Conservation (phyloP, 345 rosid species). For the Brassica cretica region DNA sequence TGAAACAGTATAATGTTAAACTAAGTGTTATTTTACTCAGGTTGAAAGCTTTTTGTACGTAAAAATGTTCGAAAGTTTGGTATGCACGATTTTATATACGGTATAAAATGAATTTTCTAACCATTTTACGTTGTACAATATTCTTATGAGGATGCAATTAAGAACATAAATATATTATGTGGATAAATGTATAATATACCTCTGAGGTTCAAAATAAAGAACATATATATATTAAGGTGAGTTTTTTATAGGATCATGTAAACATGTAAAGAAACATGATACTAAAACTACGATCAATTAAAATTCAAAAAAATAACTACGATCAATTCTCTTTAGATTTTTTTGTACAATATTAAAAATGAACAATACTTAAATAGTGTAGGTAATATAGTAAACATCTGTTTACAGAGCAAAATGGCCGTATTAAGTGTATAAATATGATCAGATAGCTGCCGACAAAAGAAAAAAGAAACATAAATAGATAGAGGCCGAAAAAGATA, state of each 20-base stretch:
- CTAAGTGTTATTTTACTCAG: neutral
- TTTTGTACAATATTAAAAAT: neutral
- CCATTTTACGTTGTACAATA: no score
- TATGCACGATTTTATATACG: neutral
- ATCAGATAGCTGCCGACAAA: constrained; percentile 30
- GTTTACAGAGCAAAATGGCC: neutral
- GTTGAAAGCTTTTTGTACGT: neutral
- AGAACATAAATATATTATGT: no score
- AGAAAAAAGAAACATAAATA: neutral
- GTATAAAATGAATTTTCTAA: no score
- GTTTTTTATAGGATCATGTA: no score
- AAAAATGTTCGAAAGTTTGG: neutral
- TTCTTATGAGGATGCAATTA: no score
- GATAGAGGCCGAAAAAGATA: neutral
- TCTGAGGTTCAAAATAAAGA: no score
- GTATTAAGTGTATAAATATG: neutral
- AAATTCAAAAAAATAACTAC: neutral
- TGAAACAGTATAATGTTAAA: neutral
- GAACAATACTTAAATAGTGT: neutral
- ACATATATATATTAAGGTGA: no score
- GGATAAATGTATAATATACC: no score
- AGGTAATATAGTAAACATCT: neutral
- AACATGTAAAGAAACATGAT: no score
- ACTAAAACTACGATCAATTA: neutral
- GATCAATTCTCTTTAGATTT: neutral